Evolutionary conservation across 768 basidiomycete genomes (phyloP).

Genomic region (Phaffia australis): DNA sequence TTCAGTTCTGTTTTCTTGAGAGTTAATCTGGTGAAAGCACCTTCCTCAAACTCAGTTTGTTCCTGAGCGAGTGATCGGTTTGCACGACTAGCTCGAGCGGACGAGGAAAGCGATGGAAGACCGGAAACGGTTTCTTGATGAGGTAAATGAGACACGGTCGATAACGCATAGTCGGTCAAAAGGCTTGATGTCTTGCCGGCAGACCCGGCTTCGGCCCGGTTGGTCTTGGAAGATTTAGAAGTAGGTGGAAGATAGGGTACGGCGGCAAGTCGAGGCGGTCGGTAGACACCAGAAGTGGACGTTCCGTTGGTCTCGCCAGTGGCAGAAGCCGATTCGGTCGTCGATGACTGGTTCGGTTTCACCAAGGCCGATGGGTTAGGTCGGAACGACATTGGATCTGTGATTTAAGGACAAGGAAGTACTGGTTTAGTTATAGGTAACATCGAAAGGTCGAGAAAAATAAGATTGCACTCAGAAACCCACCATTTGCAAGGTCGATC

Average conservation of each 20-base stretch:
- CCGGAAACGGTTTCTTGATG: slow-evolving; percentile 22
- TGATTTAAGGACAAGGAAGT: not conserved
- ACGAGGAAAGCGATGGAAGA: slow-evolving; percentile 13
- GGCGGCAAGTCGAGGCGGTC: slow-evolving; percentile 29
- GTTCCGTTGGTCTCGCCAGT: slow-evolving; percentile 38
- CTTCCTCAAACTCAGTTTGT: slow-evolving; percentile 24
- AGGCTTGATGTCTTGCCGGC: slow-evolving; percentile 16
- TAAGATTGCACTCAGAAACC: not conserved
- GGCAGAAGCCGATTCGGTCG: slow-evolving; percentile 36
- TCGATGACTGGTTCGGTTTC: slow-evolving; percentile 27
- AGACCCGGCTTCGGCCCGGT: not conserved
- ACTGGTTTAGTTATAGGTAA: slow-evolving; percentile 21
- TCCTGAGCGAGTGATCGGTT: slow-evolving; percentile 18
- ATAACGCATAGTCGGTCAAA: slow-evolving; percentile 25
- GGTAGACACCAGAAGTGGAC: slow-evolving; percentile 53
- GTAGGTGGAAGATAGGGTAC: slow-evolving; percentile 19
- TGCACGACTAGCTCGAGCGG: slow-evolving; percentile 7
- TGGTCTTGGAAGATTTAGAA: not conserved
- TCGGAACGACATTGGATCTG: slow-evolving; percentile 84
- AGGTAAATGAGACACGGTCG: slow-evolving; percentile 17
- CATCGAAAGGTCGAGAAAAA: not conserved
- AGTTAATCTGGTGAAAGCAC: slow-evolving; percentile 20
- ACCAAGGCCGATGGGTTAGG: slow-evolving; percentile 74
- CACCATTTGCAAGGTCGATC: slow-evolving; percentile 33
- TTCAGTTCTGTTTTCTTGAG: slow-evolving; percentile 25